These are phyloP conservation scores for Penicillium thymicola DNA, from an alignment of 2,329 filamentous ascomycete genomes.

Conservation along the genomic window DNA sequence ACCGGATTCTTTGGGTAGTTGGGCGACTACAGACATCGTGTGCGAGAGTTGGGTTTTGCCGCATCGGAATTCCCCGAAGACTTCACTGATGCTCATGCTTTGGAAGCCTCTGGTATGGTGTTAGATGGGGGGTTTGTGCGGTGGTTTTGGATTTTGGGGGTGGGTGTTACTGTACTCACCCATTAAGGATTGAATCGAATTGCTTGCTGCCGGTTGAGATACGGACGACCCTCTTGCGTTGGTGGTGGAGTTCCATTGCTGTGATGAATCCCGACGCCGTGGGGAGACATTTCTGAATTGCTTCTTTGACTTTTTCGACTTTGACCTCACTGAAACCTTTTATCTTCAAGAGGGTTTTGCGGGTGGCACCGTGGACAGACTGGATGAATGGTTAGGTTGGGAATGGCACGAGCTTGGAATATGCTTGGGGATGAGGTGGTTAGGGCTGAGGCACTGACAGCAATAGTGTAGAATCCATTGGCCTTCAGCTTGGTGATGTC, in stretches of 20 bases:
- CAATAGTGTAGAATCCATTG: conserved; percentile 62
- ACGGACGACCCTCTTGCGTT: conserved; percentile 61
- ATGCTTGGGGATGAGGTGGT: background rate
- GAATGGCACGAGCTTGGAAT: background rate
- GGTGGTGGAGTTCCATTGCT: conserved; percentile 60
- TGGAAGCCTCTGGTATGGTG: conserved; percentile 57
- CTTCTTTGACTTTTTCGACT: conserved; percentile 69
- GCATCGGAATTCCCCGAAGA: conserved; percentile 50
- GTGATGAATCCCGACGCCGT: conserved; percentile 62
- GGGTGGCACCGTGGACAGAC: conserved; percentile 60
- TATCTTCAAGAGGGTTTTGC: conserved; percentile 61
- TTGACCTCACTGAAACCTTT: conserved; percentile 69
- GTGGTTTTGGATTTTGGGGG: background rate
- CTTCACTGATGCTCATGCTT: conserved; percentile 65
- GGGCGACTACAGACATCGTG: conserved; percentile 65
- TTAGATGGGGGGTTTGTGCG: background rate
- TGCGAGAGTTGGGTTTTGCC: conserved; percentile 69
- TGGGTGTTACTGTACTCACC: conserved; percentile 40
- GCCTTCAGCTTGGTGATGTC: conserved; percentile 65
- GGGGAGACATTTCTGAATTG: conserved; percentile 59
- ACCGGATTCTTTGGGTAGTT: conserved; percentile 56
- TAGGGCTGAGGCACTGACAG: conserved; percentile 43
- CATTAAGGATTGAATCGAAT: conserved; percentile 62
- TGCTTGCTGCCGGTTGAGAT: conserved; percentile 69
- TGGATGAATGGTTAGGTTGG: conserved; percentile 25